phyloP scores from a whole-genome alignment of 2,329 filamentous ascomycete species.

The Colletotrichum melonis region DNA sequence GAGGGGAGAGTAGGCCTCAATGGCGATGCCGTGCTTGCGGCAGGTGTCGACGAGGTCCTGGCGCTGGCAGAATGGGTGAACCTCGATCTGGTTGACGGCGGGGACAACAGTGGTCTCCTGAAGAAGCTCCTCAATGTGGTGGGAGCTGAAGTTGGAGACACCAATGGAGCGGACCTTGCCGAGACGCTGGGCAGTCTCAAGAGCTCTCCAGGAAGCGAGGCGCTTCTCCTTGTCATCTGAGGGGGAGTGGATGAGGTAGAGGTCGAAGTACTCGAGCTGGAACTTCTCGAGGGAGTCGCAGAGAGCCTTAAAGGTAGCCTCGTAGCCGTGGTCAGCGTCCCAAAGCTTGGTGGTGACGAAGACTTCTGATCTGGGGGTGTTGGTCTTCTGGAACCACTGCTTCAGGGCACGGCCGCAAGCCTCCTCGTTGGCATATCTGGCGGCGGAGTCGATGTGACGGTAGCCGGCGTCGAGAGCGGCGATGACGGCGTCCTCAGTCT shows the following conservation, averaged over 20 bases:
- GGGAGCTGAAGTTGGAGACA: conserved; percentile 48
- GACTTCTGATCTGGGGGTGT: conserved; percentile 47
- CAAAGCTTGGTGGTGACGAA: conserved; percentile 53
- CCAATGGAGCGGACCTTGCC: conserved; percentile 62
- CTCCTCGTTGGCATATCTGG: conserved; percentile 46
- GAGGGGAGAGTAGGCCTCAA: conserved; percentile 43
- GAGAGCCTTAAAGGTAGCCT: conserved; percentile 47
- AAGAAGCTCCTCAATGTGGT: conserved; percentile 48
- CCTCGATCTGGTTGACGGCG: conserved; percentile 70
- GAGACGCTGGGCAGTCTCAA: conserved; percentile 36
- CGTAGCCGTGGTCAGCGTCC: conserved; percentile 47
- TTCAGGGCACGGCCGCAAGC: conserved; percentile 65
- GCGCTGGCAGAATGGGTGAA: conserved; percentile 70
- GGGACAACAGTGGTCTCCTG: conserved; percentile 58
- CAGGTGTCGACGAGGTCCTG: conserved; percentile 55
- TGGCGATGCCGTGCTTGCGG: conserved; percentile 78
- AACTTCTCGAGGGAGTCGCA: conserved; percentile 58
- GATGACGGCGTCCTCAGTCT: conserved; percentile 46
- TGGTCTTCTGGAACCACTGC: conserved; percentile 41
- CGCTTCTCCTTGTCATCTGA: conserved; percentile 72
- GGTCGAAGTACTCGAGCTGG: conserved; percentile 61
- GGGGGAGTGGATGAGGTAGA: conserved; percentile 72
- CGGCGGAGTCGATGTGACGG: conserved; percentile 62
- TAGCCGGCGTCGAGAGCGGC: conserved; percentile 60
- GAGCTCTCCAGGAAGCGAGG: conserved; percentile 56